Evolutionary conservation across 2,329 filamentous ascomycete species (phyloP).

Genomic region (Xylaria sp.): DNA sequence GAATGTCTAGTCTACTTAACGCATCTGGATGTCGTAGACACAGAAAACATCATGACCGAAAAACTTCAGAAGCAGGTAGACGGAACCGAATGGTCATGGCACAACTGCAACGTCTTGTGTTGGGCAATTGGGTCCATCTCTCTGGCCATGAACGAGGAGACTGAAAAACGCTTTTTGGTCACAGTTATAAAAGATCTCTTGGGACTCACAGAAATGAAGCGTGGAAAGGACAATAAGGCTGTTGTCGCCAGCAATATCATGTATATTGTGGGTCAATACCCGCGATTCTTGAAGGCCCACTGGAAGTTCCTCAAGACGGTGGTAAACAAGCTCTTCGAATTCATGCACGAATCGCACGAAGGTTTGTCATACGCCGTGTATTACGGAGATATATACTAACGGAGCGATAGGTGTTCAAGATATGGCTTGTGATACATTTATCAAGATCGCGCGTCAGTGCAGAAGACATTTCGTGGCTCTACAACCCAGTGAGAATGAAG

Average conservation of each 20-base stretch:
- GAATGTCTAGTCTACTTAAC: conserved; percentile 98
- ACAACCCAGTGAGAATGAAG: conserved; percentile 92
- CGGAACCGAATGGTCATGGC: conserved; percentile 97
- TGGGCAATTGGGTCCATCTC: conserved; percentile 99
- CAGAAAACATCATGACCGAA: conserved; percentile 99
- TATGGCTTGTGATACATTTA: conserved; percentile 99
- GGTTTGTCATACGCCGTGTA: conserved; percentile 61
- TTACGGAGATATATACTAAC: conserved; percentile 41
- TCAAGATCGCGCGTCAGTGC: conserved; percentile 99
- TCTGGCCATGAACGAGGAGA: conserved; percentile 98
- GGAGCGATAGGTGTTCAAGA: conserved; percentile 81
- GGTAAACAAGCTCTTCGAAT: conserved; percentile 99
- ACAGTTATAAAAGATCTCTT: conserved; percentile 99
- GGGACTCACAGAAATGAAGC: conserved; percentile 98
- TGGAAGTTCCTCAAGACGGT: conserved; percentile 99
- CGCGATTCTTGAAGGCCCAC: conserved; percentile 96
- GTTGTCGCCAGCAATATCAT: conserved; percentile 99
- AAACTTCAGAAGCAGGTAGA: conserved; percentile 96
- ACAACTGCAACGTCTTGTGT: conserved; percentile 99
- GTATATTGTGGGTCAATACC: conserved; percentile 99
- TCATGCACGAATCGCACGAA: conserved; percentile 99
- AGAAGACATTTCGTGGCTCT: conserved; percentile 96
- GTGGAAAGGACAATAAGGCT: conserved; percentile 99
- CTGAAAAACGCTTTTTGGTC: conserved; percentile 96
- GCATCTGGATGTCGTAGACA: conserved; percentile 96